Evolutionary conservation across 2,329 filamentous ascomycete genomes (phyloP), one percentile per base, ranked within the genome.

Genomic region (Aspergillus bombycis): DNA sequence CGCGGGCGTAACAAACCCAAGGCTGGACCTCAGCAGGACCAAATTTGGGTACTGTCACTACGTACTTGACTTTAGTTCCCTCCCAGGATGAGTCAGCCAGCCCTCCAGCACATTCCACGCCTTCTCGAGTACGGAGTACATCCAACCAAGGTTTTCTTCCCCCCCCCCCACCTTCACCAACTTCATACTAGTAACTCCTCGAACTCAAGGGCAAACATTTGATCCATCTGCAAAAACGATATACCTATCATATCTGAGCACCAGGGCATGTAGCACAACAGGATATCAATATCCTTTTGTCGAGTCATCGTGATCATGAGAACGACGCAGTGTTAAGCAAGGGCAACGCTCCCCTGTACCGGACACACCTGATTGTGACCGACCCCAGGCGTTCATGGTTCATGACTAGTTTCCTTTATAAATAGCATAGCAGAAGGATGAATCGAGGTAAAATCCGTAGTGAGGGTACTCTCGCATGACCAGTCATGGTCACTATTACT

Each of bases 381-480:
- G 28, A 52, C 52, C 52, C 52, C 52, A 55, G 30, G 52, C 32
- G 52, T 55, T 55, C 52, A 55, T 55, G 48, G 52, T 55, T 55
- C 32, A 55, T 55, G 48, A 21, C 48, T 58, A 58, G 41, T 43
- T 58, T 45, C 56, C 9, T 56, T 43, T 56, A 56, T 38, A 59
- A 50, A 50, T 36, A 59, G 46, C 21, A 19, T 34, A 48, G 30
- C 10, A 58, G 0, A 23, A 46, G 28, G 26, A 14, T 26, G 32
- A 21, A 48, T 38, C 4, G 56, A 50, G 34, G 16, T 36, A 36
- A 34, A 14, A 14, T 12, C 57, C 38, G 8, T 28, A 46, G n/a
- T 2, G 57, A 50, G 57, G 57, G 11, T 21, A 52, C 28, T 32
- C 16, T 30, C 52, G 9, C 52, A 30, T 38, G 32, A 38, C 32